phyloP scores from a whole-genome alignment of 2,329 filamentous ascomycete genomes.

The Chaetomium sp. region DNA sequence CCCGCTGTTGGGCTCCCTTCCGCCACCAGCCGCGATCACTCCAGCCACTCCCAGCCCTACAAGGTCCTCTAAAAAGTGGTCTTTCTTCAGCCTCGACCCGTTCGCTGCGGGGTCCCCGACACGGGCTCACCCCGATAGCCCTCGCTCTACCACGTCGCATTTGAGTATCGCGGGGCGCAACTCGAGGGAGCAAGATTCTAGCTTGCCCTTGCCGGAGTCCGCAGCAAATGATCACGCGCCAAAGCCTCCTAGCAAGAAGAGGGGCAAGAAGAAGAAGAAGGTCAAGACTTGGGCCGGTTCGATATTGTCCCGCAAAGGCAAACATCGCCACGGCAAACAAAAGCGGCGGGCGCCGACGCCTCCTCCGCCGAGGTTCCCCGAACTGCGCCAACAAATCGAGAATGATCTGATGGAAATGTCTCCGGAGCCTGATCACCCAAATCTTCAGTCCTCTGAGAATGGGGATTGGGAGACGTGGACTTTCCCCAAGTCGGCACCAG shows the following conservation, averaged over 20 bases:
- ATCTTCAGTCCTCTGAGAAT: constrained; percentile 34
- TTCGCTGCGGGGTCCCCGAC: constrained; percentile 42
- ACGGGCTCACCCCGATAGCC: constrained; percentile 41
- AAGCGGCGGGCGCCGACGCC: constrained; percentile 43
- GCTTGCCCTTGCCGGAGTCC: constrained; percentile 23
- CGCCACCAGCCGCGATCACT: constrained; percentile 30
- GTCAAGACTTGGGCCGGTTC: constrained; percentile 68
- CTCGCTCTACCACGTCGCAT: constrained; percentile 38
- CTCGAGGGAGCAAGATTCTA: constrained; percentile 33
- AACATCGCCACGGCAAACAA: constrained; percentile 40
- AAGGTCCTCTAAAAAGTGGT: constrained; percentile 52
- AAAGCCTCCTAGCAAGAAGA: constrained; percentile 28
- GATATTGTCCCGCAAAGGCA: constrained; percentile 58
- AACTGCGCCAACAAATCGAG: constrained; percentile 26
- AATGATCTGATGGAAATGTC: constrained; percentile 24
- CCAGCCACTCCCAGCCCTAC: constrained; percentile 41
- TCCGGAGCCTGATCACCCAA: constrained; percentile 27
- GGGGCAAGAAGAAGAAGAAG: constrained; percentile 52
- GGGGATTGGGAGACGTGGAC: constrained; percentile 31
- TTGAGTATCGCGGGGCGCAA: constrained; percentile 27
- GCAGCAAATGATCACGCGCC: constrained; percentile 17
- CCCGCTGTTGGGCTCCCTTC: constrained; percentile 43
- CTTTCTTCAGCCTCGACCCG: constrained; percentile 56
- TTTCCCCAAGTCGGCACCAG: constrained; percentile 31
- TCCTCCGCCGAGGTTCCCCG: constrained; percentile 30